These are phyloP conservation scores for Aspergillus avenaceus DNA, from an alignment of 495 filamentous ascomycete species.

Conservation along the genomic window DNA sequence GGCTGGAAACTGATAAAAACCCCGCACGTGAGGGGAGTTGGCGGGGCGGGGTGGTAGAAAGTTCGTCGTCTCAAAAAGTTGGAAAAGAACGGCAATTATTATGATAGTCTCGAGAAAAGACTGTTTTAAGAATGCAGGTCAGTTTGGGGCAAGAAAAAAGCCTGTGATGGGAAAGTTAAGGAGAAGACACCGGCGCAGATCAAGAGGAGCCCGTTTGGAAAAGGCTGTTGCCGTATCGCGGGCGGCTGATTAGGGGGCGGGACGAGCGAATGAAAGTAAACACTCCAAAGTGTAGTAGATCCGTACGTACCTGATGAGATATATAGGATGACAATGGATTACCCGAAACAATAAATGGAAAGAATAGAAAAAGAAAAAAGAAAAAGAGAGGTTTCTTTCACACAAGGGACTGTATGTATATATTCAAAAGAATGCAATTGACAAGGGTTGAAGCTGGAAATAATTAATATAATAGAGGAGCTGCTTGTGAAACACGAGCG, in stretches of 20 bases:
- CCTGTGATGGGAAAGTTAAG: not conserved
- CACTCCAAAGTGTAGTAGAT: no score
- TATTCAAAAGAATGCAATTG: no score
- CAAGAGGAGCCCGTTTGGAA: not conserved
- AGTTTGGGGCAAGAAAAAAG: not conserved
- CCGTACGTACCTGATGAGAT: no score
- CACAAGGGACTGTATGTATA: no score
- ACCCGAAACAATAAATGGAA: no score
- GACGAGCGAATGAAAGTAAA: not conserved
- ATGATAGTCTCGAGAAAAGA: not conserved
- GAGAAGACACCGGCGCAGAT: not conserved
- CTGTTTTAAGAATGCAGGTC: not conserved
- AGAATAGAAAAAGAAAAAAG: no score
- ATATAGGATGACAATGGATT: no score
- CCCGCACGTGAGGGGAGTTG: constrained; percentile 19
- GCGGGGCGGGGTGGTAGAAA: constrained; percentile 12
- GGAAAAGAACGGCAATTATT: not conserved
- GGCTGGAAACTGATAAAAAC: constrained; percentile 16
- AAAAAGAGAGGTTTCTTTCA: no score
- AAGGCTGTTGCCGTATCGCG: not conserved
- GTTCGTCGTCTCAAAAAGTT: not conserved
- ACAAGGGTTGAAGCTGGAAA: no score
- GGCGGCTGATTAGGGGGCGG: constrained; percentile 7
- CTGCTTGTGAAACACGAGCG: not conserved
- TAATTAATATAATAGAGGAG: not conserved